phyloP scores from a whole-genome alignment of 2,329 filamentous ascomycete genomes.

The Microdochium paspali region DNA sequence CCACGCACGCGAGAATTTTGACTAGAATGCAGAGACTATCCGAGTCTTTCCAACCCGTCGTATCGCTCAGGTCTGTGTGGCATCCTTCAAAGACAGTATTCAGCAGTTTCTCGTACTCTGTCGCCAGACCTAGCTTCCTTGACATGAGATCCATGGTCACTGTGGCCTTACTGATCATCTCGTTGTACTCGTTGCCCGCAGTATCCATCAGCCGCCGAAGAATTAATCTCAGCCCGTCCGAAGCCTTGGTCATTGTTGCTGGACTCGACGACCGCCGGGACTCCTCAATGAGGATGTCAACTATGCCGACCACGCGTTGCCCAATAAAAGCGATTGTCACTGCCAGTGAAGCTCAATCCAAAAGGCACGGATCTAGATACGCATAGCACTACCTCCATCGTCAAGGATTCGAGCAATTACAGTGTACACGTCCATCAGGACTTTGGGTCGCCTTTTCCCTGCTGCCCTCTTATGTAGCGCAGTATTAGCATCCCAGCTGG shows the following conservation, averaged over 20 bases:
- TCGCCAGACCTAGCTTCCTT: constrained; percentile 5
- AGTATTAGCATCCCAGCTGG: neutral
- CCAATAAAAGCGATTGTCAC: neutral
- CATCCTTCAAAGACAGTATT: constrained; percentile 7
- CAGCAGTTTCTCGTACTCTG: constrained; percentile 8
- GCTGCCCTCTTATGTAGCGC: neutral
- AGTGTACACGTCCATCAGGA: neutral
- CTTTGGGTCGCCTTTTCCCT: neutral
- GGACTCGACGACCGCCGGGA: neutral
- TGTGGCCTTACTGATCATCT: constrained; percentile 2
- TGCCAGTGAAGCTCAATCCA: neutral
- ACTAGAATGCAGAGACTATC: constrained; percentile 7
- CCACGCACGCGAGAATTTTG: constrained; percentile 7
- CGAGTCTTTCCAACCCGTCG: constrained; percentile 8
- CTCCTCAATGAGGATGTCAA: constrained; percentile 1
- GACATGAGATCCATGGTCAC: constrained; percentile 9
- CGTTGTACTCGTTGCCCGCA: constrained; percentile 2
- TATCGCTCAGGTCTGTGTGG: constrained; percentile 7
- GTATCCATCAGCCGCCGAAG: neutral
- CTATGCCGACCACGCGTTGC: neutral
- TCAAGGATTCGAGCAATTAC: neutral
- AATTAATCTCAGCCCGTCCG: neutral
- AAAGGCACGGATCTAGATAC: neutral
- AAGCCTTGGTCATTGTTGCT: neutral
- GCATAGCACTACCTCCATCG: neutral